Evolutionary conservation across 768 basidiomycete genomes (phyloP), one percentile per base, ranked within the genome.

Genomic region (Hericium alpestre): DNA sequence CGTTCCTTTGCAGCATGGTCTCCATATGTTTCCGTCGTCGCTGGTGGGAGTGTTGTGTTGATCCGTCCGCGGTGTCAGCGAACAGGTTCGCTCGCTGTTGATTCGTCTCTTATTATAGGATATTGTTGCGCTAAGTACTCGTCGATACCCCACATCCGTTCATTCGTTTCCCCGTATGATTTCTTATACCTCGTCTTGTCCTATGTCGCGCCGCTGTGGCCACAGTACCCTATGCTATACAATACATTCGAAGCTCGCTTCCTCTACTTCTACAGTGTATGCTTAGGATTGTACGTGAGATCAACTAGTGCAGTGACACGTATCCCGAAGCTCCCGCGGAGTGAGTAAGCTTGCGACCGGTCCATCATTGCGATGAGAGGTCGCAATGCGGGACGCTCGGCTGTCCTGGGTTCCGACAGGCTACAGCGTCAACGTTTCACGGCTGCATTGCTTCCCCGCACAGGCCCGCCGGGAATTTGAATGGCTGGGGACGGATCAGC

Each of bases 201-300:
- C 53, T 54, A 54, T 54, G 53, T 54, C 22, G 18, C 53, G 18
- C 37, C 53, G 20, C 12, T n/a, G 41, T 38, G 25, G 18, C 38
- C 41, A 39, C 53, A 32, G 41, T 46, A 54, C 15, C 51, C 22
- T 54, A 54, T 54, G 53, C 53, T 54, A 54, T 25, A 54, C 53
- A 54, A 39, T 43, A 54, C 53, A 54, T 46, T 32, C 41, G 53
- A 38, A 54, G 53, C 53, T 18, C 20, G 15, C 18, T 54, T 16
- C n/a, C 41, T 40, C n/a, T 46, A 46, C 53, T 50, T 16, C n/a
- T 43, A 54, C 41, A 54, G 18, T 32, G 32, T 32, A 32, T 32
- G 32, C 32, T 32, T 25, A 25, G 25, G 25, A 25, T 25, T 32
- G 32, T 32, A 32, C 25, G 25, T 32, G 32, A 32, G 32, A 7